Base-by-base conservation (phyloP, 2,329 filamentous ascomycete genomes). In the Penicillium sp. region DNA sequence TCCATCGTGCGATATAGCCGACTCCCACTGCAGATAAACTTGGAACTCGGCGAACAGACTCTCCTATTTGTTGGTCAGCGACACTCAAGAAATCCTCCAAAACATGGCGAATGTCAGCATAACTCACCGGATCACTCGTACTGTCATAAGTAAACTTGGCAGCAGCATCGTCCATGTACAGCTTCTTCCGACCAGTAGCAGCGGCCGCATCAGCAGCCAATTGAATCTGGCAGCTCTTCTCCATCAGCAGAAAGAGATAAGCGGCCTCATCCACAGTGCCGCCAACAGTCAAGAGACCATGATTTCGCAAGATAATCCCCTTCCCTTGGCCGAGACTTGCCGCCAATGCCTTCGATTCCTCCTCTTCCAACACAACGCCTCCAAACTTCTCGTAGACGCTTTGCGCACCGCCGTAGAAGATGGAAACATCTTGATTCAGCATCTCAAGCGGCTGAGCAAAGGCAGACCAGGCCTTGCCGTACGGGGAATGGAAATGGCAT, bases 221-320 rank as follows among this genome's bases (percentile, higher is more conserved):
- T 70, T 89, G 86, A 28, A 87, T 78, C 48, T 81, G 77, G 64
- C 86, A 89, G 39, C 79, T 82, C 41, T 84, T 76, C 66, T 89
- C 86, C 65, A 88, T 75, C 37, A 86, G 70, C 0, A 80, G 82
- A 63, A 88, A 86, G 43, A 88, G 66, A 65, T 84, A 89, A 25
- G 82, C 83, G 1, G 86, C 86, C 67, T 90, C 87, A 57, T 88
- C 86, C 1, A 90, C 86, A 0, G 86, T 89, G 7, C 68, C 63
- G 4, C 87, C 87, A 0, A 86, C 82, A 0, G 84, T 78, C 39
- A 79, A 55, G 12, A 78, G 55, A 3, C 76, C 66, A 40, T 69
- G 66, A 39, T 69, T 69, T 30, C 62, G 61, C 28, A 68, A 37
- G 1, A 68, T 62, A 2, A 60, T 25, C 5, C 40, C 55, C 33